Evolutionary conservation across 2,329 filamentous ascomycete species (phyloP), one percentile per base, ranked within the genome.

Genomic region (Ambrosiella cleistominuta): DNA sequence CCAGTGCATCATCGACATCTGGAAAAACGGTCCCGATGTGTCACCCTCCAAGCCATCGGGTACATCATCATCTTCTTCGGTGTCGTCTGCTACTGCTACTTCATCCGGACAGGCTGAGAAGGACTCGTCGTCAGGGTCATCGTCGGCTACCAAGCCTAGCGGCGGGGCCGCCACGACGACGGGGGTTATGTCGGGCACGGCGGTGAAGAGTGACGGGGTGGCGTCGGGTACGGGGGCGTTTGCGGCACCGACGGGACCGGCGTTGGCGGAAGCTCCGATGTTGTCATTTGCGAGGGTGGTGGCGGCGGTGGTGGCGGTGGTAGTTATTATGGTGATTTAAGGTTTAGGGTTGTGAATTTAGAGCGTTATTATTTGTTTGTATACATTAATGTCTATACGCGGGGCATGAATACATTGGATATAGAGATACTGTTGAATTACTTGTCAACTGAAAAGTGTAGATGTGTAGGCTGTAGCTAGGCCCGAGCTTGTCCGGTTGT

Each of bases 1-100:
- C 49, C 65, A 61, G 53, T 45, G 63, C 7, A 60, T 68, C 8
- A 61, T 67, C 62, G 64, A 63, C 2, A 27, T 57, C 17, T 62
- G 61, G 58, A 17, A 57, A 39, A 56, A 56, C n/a, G 54, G 44
- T 11, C 54, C 44, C 13, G 54, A 50, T 56, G 19, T 56, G 15
- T 42, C 40, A 9, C 38, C 53, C 11, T 55, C 53, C 7, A 42
- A 40, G 39, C 19, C 51, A 17, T 15, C 44, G 19, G 35, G 44
- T 15, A 7, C 44, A 3, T 50, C 44, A 7, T 39, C 55, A 27
- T 36, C 55, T 27, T 35, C 36, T 38, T 12, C 15, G 5, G 15
- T 35, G 44, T 40, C 55, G 17, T 17, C 44, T 40, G 44, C 45
- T 50, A 35, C 55, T 39, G 19, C 53, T 15, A 44, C 53, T 19